Conservation (phyloP, 2,329 filamentous ascomycete species). For the Escovopsis sp. region DNA sequence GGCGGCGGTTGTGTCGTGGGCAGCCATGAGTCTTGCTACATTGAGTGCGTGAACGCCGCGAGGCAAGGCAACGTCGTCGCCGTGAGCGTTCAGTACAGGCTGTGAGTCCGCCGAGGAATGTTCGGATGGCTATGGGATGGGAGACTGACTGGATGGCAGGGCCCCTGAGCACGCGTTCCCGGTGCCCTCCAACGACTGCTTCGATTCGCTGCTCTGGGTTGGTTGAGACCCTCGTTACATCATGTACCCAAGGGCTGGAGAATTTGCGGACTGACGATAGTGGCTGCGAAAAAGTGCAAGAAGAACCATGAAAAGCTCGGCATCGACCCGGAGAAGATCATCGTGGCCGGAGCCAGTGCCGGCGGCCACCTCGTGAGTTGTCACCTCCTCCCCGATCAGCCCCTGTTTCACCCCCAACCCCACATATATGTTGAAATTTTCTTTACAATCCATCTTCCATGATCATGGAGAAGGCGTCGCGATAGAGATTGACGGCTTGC, state of each 20-base stretch:
- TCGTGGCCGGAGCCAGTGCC: constrained; percentile 21
- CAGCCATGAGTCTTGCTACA: background rate
- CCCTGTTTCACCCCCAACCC: no score
- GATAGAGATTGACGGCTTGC: no score
- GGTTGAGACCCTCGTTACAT: background rate
- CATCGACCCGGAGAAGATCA: constrained; percentile 19
- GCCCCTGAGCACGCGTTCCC: background rate
- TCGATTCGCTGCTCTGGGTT: background rate
- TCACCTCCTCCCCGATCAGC: no score
- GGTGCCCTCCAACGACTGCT: background rate
- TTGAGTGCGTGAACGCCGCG: background rate
- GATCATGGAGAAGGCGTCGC: no score
- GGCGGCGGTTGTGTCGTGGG: background rate
- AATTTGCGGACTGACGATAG: no score
- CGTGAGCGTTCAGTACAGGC: background rate
- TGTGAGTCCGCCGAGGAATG: background rate
- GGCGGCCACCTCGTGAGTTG: constrained; percentile 19
- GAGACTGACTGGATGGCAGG: background rate
- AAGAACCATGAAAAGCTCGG: constrained; percentile 9
- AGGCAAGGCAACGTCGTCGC: background rate
- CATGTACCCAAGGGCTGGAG: no score
- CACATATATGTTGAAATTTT: no score
- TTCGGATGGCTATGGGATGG: background rate
- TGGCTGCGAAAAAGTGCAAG: background rate
- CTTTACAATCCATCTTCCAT: no score